Percentiles rank a stretch among this genome's conserved stretches.
Evolutionary conservation across 768 basidiomycete genomes (phyloP).

Genomic region (Lactarius akahatsu): DNA sequence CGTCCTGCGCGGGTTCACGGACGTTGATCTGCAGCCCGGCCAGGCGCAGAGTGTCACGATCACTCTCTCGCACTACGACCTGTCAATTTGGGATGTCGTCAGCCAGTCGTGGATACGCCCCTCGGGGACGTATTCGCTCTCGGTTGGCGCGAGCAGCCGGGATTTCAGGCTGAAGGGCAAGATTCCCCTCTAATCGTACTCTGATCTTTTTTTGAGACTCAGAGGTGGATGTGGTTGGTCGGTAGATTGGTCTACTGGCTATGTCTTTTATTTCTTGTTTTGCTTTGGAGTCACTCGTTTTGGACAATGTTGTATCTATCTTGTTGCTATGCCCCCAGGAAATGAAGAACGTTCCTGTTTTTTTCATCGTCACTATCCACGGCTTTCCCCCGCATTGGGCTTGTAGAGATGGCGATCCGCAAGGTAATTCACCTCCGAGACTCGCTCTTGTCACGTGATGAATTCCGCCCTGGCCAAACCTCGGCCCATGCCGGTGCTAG

Average conservation of each 20-base stretch:
- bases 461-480: too few species aligned
- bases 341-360: neutral
- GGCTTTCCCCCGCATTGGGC: neutral
- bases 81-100: slow-evolving; percentile 39
- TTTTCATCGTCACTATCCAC: neutral
- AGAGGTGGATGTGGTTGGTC: neutral
- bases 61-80: slow-evolving; percentile 30
- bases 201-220: neutral
- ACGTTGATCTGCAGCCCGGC: slow-evolving; percentile 30
- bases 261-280: neutral
- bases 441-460: neutral
- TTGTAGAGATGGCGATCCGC: neutral
- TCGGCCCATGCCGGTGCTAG: too few species aligned
- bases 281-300: neutral
- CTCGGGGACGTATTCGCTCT: slow-evolving; percentile 34
- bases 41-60: slow-evolving; percentile 27
- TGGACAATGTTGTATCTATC: neutral
- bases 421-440: too few species aligned
- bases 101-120: slow-evolving; percentile 39
- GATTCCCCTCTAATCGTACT: slow-evolving; percentile 2
- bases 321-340: neutral
- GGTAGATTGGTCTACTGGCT: too few species aligned
- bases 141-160: slow-evolving; percentile 34
- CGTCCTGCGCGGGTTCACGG: slow-evolving; percentile 43
- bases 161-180: slow-evolving; percentile 19